Percentiles rank a stretch among this genome's conserved stretches.
These are phyloP conservation scores for Rhexocercosporidium sp. DNA, from an alignment of 2,329 filamentous ascomycete genomes.

Conservation along the genomic window DNA sequence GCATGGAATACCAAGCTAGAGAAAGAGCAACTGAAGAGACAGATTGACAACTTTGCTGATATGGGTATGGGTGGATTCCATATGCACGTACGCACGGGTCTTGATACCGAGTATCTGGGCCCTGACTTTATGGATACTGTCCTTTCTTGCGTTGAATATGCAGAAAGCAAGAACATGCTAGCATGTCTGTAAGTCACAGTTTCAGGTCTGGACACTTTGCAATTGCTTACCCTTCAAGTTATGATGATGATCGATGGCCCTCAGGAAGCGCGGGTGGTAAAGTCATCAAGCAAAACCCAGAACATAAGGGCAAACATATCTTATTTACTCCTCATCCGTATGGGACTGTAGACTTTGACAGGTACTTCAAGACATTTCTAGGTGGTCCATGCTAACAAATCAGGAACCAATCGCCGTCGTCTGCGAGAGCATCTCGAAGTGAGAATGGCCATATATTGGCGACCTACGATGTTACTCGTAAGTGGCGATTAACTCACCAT, in stretches of 20 bases:
- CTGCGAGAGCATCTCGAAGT: slow-evolving; percentile 25
- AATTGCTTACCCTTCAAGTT: slow-evolving; percentile 22
- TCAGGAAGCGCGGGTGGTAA: slow-evolving; percentile 41
- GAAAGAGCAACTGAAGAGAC: slow-evolving; percentile 38
- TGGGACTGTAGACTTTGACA: slow-evolving; percentile 22
- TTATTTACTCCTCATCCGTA: slow-evolving; percentile 36
- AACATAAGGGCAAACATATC: slow-evolving; percentile 40
- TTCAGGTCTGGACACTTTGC: background rate
- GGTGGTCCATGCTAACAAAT: background rate
- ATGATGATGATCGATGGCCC: slow-evolving; percentile 44
- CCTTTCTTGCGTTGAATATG: slow-evolving; percentile 41
- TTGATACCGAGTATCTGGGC: slow-evolving; percentile 44
- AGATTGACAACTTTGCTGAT: slow-evolving; percentile 41
- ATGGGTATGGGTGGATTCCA: slow-evolving; percentile 44
- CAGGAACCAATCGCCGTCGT: slow-evolving; percentile 15
- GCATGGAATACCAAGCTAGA: slow-evolving; percentile 42
- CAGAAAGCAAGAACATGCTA: slow-evolving; percentile 41
- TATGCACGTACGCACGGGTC: slow-evolving; percentile 42
- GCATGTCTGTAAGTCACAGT: slow-evolving; percentile 39
- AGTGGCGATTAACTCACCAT: background rate
- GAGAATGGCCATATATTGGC: slow-evolving; percentile 39
- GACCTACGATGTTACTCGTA: slow-evolving; percentile 33
- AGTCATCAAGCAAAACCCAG: slow-evolving; percentile 37
- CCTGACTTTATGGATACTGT: slow-evolving; percentile 42
- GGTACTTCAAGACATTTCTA: slow-evolving; percentile 11